Conservation (phyloP, 1,284 basidiomycete species). For the Apiotrichum porosum region DNA sequence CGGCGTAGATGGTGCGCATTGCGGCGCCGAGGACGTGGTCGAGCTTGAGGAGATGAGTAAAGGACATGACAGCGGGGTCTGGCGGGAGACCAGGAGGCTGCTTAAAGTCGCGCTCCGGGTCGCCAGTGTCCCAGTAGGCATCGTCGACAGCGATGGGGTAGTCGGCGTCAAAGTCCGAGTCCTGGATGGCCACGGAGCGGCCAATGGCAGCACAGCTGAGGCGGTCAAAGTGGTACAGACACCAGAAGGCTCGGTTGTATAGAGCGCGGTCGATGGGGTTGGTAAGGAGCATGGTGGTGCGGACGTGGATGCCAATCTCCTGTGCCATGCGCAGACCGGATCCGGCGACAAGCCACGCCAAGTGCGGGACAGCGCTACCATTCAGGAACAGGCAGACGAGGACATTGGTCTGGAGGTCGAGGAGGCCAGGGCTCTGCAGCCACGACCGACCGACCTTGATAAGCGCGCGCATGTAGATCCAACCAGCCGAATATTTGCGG, state of each 20-base stretch:
- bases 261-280: conserved; percentile 58
- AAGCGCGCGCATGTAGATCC: conserved; percentile 68
- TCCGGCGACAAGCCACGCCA: conserved; percentile 67
- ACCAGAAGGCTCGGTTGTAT: conserved; percentile 79
- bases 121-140: conserved; percentile 63
- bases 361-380: conserved; percentile 62
- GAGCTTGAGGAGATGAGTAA: conserved; percentile 64
- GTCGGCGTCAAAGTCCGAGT: conserved; percentile 77
- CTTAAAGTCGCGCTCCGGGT: conserved; percentile 51
- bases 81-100: conserved; percentile 56
- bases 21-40: conserved; percentile 67
- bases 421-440: conserved; percentile 59
- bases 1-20: conserved; percentile 67
- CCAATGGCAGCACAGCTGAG: conserved; percentile 66
- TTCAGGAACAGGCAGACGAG: conserved; percentile 50
- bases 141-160: conserved; percentile 78
- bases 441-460: conserved; percentile 55
- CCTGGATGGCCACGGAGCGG: conserved; percentile 73
- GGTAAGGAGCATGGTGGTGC: conserved; percentile 32
- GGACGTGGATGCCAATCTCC: conserved; percentile 47
- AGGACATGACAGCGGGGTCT: conserved; percentile 54
- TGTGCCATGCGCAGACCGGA: conserved; percentile 62
- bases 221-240: conserved; percentile 50
- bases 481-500: conserved; percentile 58
- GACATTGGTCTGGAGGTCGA: conserved; percentile 64